These are phyloP conservation scores for Schwanniomyces yamadae DNA, from an alignment of 805 yeast species.

Conservation along the genomic window DNA sequence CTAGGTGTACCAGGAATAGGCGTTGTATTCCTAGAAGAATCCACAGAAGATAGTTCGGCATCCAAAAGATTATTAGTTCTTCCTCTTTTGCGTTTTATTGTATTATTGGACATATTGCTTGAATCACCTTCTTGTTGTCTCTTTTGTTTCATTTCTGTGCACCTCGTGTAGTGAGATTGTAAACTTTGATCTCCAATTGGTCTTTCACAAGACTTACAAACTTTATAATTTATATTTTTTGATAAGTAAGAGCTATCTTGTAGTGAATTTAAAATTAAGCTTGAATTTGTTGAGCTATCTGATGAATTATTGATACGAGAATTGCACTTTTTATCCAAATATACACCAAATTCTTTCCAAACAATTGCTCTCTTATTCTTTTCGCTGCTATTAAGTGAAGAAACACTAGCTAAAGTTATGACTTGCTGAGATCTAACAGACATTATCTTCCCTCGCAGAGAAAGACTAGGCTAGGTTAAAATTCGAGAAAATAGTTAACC, in stretches of 20 bases:
- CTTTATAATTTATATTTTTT: conserved; percentile 33
- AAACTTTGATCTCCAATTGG: conserved; percentile 41
- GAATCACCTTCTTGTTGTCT: conserved; percentile 18
- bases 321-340: conserved; percentile 38
- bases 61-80: conserved; percentile 26
- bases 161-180: conserved; percentile 31
- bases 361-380: conserved; percentile 26
- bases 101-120: conserved; percentile 9
- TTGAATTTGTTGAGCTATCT: conserved; percentile 17
- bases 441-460: conserved; percentile 14
- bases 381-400: conserved; percentile 20
- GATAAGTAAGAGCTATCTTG: conserved; percentile 30
- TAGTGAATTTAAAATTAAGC: conserved; percentile 20
- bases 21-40: conserved; percentile 37
- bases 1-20: conserved; percentile 34
- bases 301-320: conserved; percentile 20
- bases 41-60: conserved; percentile 38
- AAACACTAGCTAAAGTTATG: conserved; percentile 25
- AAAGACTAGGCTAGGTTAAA: too few relatives aligned
- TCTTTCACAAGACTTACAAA: conserved; percentile 39
- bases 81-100: conserved; percentile 27
- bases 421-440: conserved; percentile 24
- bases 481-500: too few relatives aligned
- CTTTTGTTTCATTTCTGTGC: conserved; percentile 40
- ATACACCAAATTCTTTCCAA: conserved; percentile 47